Conservation (phyloP, 495 filamentous ascomycete species). For the Diplogelasinospora grovesii region DNA sequence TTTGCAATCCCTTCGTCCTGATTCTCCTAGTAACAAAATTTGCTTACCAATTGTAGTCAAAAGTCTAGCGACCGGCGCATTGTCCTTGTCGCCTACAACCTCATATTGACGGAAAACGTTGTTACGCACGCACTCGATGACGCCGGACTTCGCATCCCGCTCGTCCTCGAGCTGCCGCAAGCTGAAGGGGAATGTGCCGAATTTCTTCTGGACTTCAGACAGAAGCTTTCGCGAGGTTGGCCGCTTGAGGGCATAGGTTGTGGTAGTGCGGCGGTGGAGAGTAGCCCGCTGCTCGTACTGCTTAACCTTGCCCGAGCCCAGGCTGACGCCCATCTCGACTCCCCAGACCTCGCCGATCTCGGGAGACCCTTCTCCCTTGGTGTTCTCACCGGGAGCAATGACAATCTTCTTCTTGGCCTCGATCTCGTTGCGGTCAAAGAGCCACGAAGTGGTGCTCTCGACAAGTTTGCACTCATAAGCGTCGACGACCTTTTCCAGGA, state of each 20-base stretch:
- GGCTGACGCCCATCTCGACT: constrained; percentile 86
- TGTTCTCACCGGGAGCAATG: constrained; percentile 72
- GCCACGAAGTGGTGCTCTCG: constrained; percentile 95
- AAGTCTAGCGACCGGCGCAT: constrained; percentile 71
- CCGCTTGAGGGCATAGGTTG: constrained; percentile 85
- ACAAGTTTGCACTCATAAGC: constrained; percentile 87
- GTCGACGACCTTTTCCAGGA: constrained; percentile 88
- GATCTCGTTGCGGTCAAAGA: constrained; percentile 93
- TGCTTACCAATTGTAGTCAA: constrained; percentile 87
- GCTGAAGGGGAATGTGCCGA: constrained; percentile 96
- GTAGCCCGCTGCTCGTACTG: constrained; percentile 78
- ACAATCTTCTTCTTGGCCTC: constrained; percentile 99
- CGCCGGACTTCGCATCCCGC: constrained; percentile 89
- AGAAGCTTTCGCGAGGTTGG: constrained; percentile 83
- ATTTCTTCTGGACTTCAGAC: constrained; percentile 91
- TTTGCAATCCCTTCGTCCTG: background rate
- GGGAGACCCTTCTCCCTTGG: constrained; percentile 84
- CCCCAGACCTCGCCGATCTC: constrained; percentile 97
- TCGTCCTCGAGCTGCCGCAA: constrained; percentile 95
- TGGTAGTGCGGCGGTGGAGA: constrained; percentile 84
- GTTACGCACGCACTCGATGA: constrained; percentile 87
- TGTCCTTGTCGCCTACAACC: constrained; percentile 87
- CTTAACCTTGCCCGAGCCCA: constrained; percentile 93
- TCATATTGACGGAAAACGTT: constrained; percentile 93
- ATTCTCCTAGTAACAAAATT: no score